These are phyloP conservation scores for Colletotrichum chlorophyti DNA, from an alignment of 2,329 filamentous ascomycete genomes.

Conservation along the genomic window DNA sequence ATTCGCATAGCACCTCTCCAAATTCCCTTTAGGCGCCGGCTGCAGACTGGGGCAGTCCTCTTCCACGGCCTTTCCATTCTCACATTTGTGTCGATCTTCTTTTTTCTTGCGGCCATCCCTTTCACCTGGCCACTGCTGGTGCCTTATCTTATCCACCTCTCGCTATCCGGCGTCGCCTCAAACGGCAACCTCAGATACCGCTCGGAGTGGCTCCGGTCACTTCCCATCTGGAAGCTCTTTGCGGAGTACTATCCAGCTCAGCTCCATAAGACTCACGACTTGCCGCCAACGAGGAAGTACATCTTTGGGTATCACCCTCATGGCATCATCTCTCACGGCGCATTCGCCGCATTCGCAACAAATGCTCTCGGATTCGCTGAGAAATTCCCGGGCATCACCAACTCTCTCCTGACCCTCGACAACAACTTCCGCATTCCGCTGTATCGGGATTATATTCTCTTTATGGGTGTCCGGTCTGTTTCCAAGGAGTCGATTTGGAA, in stretches of 20 bases:
- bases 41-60: constrained; percentile 81
- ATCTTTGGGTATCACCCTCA: constrained; percentile 98
- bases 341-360: constrained; percentile 89
- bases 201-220: constrained; percentile 74
- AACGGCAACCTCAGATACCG: constrained; percentile 79
- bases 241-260: constrained; percentile 90
- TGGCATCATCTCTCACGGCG: constrained; percentile 96
- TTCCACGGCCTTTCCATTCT: constrained; percentile 76
- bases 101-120: constrained; percentile 89
- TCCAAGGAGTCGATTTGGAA: constrained; percentile 93
- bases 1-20: constrained; percentile 87
- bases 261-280: constrained; percentile 82
- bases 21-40: constrained; percentile 72
- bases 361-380: constrained; percentile 87
- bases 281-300: constrained; percentile 86
- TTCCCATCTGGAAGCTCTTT: constrained; percentile 85
- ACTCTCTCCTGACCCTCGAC: constrained; percentile 92
- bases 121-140: constrained; percentile 83
- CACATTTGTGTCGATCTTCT: constrained; percentile 79
- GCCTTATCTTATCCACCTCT: constrained; percentile 82
- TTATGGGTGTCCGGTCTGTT: constrained; percentile 86
- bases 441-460: constrained; percentile 92
- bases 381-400: constrained; percentile 93
- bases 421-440: constrained; percentile 93
- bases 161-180: constrained; percentile 78